Evolutionary conservation across 1,284 basidiomycete genomes (phyloP).

Genomic region (Puccinia coronata): DNA sequence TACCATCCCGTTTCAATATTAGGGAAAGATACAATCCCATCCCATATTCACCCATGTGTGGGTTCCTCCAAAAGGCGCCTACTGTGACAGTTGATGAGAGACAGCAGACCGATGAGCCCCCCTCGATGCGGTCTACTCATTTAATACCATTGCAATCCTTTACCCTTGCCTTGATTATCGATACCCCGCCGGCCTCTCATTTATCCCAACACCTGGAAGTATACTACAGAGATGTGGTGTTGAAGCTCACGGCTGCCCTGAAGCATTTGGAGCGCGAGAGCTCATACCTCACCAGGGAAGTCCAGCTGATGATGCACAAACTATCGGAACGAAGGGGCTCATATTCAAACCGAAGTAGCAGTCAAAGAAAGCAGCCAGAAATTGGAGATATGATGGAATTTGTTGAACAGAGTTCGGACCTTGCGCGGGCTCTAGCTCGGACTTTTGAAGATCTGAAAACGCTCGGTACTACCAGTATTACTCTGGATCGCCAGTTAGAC

Average conservation of each 20-base stretch:
- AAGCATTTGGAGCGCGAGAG: conserved; percentile 41
- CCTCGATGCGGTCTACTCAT: not conserved
- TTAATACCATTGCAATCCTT: conserved; percentile 44
- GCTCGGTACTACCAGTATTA: conserved; percentile 31
- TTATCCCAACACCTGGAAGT: conserved; percentile 48
- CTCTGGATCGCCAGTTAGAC: conserved; percentile 36
- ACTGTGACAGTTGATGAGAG: conserved; percentile 12
- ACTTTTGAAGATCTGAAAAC: conserved; percentile 43
- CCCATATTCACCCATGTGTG: conserved; percentile 24
- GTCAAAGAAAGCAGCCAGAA: conserved; percentile 19
- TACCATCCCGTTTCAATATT: conserved; percentile 19
- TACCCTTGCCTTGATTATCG: conserved; percentile 49
- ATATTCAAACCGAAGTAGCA: conserved; percentile 5
- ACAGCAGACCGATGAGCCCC: not conserved
- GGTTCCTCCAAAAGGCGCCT: not conserved
- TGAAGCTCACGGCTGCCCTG: conserved; percentile 47
- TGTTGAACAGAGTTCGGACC: conserved; percentile 34
- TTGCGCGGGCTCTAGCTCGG: conserved; percentile 39
- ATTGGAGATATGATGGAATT: conserved; percentile 32
- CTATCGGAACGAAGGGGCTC: conserved; percentile 27
- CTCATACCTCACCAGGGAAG: conserved; percentile 41
- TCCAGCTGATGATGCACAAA: conserved; percentile 33
- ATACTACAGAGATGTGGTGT: conserved; percentile 45
- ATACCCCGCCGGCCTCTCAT: conserved; percentile 43
- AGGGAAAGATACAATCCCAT: conserved; percentile 12